Evolutionary conservation across 768 basidiomycete genomes (phyloP).

Genomic region (Favolaschia claudopus): DNA sequence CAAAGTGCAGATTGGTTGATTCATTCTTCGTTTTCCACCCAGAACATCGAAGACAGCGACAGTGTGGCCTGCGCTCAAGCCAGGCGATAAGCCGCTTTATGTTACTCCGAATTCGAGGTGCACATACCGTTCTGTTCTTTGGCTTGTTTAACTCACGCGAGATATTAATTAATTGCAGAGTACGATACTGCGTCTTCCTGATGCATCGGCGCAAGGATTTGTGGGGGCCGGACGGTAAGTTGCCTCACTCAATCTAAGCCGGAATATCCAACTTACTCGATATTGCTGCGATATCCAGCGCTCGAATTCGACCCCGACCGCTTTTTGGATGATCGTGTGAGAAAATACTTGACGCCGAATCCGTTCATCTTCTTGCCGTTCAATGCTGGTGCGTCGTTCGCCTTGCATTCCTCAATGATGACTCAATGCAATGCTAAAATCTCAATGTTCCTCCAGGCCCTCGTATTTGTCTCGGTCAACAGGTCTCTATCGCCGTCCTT

Average conservation of each 20-base stretch:
- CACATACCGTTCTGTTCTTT: not conserved
- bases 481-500: slow-evolving; percentile 29
- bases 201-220: no score
- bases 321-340: slow-evolving; percentile 44
- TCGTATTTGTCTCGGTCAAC: slow-evolving; percentile 28
- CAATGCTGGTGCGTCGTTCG: slow-evolving; percentile 21
- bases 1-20: not conserved
- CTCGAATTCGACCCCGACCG: slow-evolving; percentile 45
- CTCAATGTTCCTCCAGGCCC: no score
- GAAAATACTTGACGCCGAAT: slow-evolving; percentile 43
- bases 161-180: not conserved
- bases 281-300: no score
- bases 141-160: not conserved
- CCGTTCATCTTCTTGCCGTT: slow-evolving; percentile 50
- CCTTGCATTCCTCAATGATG: not conserved
- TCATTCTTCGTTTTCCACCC: not conserved
- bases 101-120: not conserved
- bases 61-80: not conserved
- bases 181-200: no score
- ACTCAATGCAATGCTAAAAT: not conserved
- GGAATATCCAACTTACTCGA: no score
- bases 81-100: not conserved
- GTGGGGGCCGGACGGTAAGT: no score
- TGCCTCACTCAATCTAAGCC: no score
- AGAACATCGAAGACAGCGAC: not conserved